Evolutionary conservation across 495 filamentous ascomycete genomes (phyloP).

Genomic region (Aspergillus cristatus): DNA sequence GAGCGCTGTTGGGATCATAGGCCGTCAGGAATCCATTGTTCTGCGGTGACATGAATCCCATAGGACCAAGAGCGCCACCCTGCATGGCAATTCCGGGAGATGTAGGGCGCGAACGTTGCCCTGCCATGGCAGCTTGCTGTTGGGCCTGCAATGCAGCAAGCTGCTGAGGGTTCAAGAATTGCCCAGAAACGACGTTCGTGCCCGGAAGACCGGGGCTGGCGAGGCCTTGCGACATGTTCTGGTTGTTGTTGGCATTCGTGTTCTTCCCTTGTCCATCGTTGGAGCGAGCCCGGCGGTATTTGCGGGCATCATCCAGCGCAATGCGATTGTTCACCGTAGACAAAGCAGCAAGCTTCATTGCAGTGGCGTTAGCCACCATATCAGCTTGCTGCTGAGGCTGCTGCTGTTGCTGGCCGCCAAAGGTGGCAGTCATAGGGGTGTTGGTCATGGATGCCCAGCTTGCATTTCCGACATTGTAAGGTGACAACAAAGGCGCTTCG

Average conservation of each 20-base stretch:
- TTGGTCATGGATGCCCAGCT: slow-evolving; percentile 99
- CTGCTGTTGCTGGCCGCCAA: slow-evolving; percentile 47
- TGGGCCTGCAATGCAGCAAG: slow-evolving; percentile 78
- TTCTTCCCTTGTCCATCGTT: slow-evolving; percentile 64
- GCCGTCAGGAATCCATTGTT: slow-evolving; percentile 92
- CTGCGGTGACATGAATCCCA: slow-evolving; percentile 81
- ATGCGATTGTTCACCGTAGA: slow-evolving; percentile 98
- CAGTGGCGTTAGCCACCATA: slow-evolving; percentile 97
- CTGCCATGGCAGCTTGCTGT: slow-evolving; percentile 67
- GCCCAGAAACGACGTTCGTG: slow-evolving; percentile 73
- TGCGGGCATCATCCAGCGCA: slow-evolving; percentile 89
- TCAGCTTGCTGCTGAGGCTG: slow-evolving; percentile 66
- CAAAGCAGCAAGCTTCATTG: slow-evolving; percentile 95
- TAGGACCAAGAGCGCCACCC: slow-evolving; percentile 48
- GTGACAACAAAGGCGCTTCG: slow-evolving; percentile 80
- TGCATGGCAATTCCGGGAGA: slow-evolving; percentile 88
- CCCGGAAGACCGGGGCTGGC: slow-evolving; percentile 47
- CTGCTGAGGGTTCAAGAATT: slow-evolving; percentile 76
- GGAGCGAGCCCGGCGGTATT: slow-evolving; percentile 84
- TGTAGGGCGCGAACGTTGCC: slow-evolving; percentile 80
- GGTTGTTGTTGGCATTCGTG: slow-evolving; percentile 18
- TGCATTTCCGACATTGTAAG: slow-evolving; percentile 71
- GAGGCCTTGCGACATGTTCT: slow-evolving; percentile 43
- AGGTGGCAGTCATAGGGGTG: slow-evolving; percentile 89
- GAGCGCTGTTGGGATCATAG: slow-evolving; percentile 65